Conservation (phyloP, 768 basidiomycete species). For the Pleurotus tuber-regium region DNA sequence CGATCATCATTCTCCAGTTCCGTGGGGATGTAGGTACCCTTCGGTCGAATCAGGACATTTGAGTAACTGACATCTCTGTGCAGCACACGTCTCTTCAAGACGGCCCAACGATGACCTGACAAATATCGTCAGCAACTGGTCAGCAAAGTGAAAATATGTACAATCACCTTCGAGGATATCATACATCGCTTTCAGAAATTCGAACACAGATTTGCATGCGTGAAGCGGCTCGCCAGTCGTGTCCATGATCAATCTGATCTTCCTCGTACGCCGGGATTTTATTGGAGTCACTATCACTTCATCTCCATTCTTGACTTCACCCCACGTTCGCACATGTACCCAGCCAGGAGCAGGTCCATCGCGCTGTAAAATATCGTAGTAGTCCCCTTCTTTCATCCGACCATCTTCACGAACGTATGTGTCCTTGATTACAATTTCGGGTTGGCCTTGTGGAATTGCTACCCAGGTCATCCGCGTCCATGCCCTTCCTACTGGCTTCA, state of each 20-base stretch:
- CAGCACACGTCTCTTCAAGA: too few relatives aligned
- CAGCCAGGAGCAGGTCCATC: background rate
- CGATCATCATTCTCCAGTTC: too few relatives aligned
- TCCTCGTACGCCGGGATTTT: background rate
- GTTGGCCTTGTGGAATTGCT: background rate
- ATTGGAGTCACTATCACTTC: background rate
- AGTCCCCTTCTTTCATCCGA: background rate
- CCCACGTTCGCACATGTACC: background rate
- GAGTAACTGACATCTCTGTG: too few relatives aligned
- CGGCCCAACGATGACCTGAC: too few relatives aligned
- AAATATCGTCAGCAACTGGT: too few relatives aligned
- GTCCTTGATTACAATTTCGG: background rate
- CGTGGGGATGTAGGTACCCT: too few relatives aligned
- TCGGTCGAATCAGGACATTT: too few relatives aligned
- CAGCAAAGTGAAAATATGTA: too few relatives aligned
- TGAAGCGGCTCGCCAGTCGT: background rate
- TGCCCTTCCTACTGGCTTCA: background rate
- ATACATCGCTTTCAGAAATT: slow-evolving; percentile 7
- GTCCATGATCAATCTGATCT: background rate
- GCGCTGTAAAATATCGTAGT: background rate
- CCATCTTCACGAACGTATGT: background rate
- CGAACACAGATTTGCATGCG: background rate
- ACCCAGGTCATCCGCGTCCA: slow-evolving; percentile 6
- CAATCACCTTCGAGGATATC: slow-evolving; percentile 9
- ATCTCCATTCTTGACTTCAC: background rate